These are phyloP conservation scores for Malassezia psittaci DNA, from an alignment of 1,284 basidiomycete genomes.

Conservation along the genomic window DNA sequence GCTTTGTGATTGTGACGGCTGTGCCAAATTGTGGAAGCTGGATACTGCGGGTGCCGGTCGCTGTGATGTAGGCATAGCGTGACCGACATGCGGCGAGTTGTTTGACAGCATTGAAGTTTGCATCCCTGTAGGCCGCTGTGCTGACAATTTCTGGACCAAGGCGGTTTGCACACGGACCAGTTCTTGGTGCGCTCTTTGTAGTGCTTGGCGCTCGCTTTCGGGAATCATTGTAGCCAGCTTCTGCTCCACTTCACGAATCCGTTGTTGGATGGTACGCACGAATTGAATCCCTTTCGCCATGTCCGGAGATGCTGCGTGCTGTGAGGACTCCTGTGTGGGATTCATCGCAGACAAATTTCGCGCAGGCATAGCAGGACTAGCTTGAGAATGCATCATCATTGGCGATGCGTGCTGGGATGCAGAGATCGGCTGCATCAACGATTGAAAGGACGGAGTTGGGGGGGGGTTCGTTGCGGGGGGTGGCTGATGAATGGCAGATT, in stretches of 20 bases:
- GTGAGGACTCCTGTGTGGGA: background rate
- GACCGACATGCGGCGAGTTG: conserved; percentile 20
- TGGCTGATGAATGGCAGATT: background rate
- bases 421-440: background rate
- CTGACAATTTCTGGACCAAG: conserved; percentile 19
- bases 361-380: background rate
- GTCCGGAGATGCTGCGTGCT: background rate
- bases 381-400: background rate
- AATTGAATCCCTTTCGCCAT: conserved; percentile 24
- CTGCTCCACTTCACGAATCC: conserved; percentile 28
- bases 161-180: conserved; percentile 24
- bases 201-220: conserved; percentile 23
- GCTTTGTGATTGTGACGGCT: background rate
- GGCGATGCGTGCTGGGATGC: conserved; percentile 11
- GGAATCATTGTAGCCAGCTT: conserved; percentile 26
- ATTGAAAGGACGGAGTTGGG: background rate
- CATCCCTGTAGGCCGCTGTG: conserved; percentile 16
- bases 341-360: background rate
- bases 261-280: conserved; percentile 29
- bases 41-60: conserved; percentile 21
- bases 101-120: background rate
- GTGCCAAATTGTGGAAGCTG: background rate
- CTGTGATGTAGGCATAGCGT: background rate
- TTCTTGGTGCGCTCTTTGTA: conserved; percentile 27
- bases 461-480: background rate